These are phyloP conservation scores for Trichosporon sp. DNA, from an alignment of 1,284 basidiomycete species.

Conservation along the genomic window DNA sequence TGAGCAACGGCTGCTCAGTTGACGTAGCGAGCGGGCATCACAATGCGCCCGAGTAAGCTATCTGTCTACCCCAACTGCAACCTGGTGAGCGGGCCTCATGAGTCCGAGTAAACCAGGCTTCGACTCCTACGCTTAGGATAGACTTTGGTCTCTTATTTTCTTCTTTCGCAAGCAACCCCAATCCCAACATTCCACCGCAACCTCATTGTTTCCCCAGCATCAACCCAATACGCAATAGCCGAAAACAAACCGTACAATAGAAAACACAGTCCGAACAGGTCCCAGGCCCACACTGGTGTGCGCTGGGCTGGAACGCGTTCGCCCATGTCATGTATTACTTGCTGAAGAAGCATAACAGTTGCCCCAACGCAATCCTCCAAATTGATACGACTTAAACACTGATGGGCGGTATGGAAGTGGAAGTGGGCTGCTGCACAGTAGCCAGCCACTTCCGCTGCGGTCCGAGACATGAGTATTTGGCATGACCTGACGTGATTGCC, in stretches of 20 bases:
- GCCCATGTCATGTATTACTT: not conserved
- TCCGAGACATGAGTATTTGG: no score
- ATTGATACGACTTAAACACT: no score
- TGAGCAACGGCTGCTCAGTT: not conserved
- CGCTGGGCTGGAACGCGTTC: not conserved
- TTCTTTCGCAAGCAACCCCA: not conserved
- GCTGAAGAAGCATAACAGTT: not conserved
- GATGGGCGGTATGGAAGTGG: no score
- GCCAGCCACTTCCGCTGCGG: no score
- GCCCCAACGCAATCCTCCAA: no score
- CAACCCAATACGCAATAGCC: not conserved
- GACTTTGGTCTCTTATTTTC: not conserved
- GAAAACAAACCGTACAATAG: not conserved
- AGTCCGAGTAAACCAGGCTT: constrained; percentile 1
- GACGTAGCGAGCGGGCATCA: not conserved
- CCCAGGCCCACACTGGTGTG: not conserved
- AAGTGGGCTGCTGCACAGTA: no score
- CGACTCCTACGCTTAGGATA: not conserved
- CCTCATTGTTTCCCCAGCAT: not conserved
- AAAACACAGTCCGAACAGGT: not conserved
- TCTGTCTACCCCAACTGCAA: not conserved
- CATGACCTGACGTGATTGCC: no score
- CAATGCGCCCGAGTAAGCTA: constrained; percentile 1
- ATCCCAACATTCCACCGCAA: not conserved
- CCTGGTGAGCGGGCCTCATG: constrained; percentile 2